These are phyloP conservation scores for Articulospora tetracladia DNA, from an alignment of 495 filamentous ascomycete genomes.

Conservation along the genomic window DNA sequence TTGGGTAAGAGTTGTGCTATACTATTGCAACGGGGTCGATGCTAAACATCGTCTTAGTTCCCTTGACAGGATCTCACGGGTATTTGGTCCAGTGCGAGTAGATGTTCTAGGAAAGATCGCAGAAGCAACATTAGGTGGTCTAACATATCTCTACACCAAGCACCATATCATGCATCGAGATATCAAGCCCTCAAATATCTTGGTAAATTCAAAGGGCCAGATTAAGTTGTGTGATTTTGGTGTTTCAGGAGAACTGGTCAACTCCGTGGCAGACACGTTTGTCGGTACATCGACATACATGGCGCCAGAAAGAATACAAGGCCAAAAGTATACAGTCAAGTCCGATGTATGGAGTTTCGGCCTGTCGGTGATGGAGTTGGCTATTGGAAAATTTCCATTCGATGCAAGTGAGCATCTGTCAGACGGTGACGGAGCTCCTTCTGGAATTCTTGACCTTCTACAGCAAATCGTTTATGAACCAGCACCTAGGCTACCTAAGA, in stretches of 20 bases:
- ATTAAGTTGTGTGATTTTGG: conserved; percentile 99
- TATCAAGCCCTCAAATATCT: conserved; percentile 96
- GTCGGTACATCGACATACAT: conserved; percentile 99
- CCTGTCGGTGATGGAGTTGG: conserved; percentile 92
- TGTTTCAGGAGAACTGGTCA: conserved; percentile 92
- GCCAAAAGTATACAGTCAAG: conserved; percentile 94
- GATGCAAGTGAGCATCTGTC: conserved; percentile 65
- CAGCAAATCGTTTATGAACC: conserved; percentile 98
- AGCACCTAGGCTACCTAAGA: conserved; percentile 88
- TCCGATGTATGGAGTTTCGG: conserved; percentile 99
- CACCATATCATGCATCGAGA: conserved; percentile 98
- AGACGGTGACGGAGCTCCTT: conserved; percentile 69
- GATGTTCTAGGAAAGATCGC: conserved; percentile 99
- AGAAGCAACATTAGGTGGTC: conserved; percentile 89
- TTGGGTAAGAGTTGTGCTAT: conserved; percentile 64
- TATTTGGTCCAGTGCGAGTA: conserved; percentile 93
- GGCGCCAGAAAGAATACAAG: conserved; percentile 96
- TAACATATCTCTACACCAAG: conserved; percentile 89
- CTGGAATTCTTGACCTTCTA: conserved; percentile 91
- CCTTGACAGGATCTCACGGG: conserved; percentile 89
- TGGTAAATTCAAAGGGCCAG: conserved; percentile 87
- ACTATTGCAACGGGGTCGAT: not conserved
- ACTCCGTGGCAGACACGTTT: conserved; percentile 96
- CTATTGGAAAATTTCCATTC: conserved; percentile 95
- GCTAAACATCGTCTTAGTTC: conserved; percentile 58